These are phyloP conservation scores for Alternaria triticimaculans DNA, from an alignment of 2,329 filamentous ascomycete species.

Conservation along the genomic window DNA sequence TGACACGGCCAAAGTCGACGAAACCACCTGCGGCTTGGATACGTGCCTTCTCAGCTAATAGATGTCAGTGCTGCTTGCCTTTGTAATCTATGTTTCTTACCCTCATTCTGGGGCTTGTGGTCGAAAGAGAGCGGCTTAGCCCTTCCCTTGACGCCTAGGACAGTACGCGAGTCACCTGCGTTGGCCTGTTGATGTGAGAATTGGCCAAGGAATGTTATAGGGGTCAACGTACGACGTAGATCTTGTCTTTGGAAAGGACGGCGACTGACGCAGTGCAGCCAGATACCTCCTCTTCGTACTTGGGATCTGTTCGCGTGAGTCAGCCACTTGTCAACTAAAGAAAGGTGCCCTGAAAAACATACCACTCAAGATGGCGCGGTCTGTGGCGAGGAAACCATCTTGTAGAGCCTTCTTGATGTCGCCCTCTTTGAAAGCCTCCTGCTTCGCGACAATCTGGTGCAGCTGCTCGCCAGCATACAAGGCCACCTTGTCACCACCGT, in stretches of 20 bases:
- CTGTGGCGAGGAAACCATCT: slow-evolving; percentile 95
- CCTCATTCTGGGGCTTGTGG: slow-evolving; percentile 98
- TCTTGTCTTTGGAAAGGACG: slow-evolving; percentile 87
- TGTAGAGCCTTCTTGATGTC: slow-evolving; percentile 96
- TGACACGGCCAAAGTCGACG: slow-evolving; percentile 97
- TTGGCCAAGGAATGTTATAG: neutral
- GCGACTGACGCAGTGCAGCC: slow-evolving; percentile 95
- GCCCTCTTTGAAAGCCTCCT: slow-evolving; percentile 88
- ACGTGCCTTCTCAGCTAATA: slow-evolving; percentile 88
- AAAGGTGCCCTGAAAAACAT: slow-evolving; percentile 40
- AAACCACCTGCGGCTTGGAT: slow-evolving; percentile 96
- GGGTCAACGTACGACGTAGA: slow-evolving; percentile 82
- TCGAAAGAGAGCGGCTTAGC: slow-evolving; percentile 99
- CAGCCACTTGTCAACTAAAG: slow-evolving; percentile 27
- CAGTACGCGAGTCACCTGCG: slow-evolving; percentile 92
- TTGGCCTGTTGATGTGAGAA: slow-evolving; percentile 72
- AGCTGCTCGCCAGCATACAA: slow-evolving; percentile 91
- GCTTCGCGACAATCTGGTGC: slow-evolving; percentile 92
- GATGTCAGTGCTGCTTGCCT: slow-evolving; percentile 20
- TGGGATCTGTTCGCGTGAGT: slow-evolving; percentile 72
- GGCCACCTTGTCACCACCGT: slow-evolving; percentile 96
- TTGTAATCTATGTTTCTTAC: slow-evolving; percentile 53
- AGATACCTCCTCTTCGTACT: slow-evolving; percentile 97
- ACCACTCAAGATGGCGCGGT: slow-evolving; percentile 96
- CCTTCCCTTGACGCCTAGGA: slow-evolving; percentile 93